Percentiles rank a stretch among this genome's conserved stretches.
Conservation (phyloP, 2,329 filamentous ascomycete genomes). For the Cercospora canescens region DNA sequence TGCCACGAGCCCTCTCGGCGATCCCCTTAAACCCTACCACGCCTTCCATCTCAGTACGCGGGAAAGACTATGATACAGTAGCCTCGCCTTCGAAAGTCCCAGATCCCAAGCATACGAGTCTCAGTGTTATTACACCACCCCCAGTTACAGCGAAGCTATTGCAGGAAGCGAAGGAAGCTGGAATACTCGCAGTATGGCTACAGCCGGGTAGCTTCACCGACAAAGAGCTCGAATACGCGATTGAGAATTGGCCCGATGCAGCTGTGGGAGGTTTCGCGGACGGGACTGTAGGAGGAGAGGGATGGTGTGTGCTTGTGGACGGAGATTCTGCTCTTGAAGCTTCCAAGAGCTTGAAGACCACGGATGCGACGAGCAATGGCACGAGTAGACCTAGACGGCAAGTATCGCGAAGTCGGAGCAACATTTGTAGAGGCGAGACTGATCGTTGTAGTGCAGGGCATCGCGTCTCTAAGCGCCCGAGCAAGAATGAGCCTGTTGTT, state of each 20-base stretch:
- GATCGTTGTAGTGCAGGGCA: conserved; percentile 13
- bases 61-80: conserved; percentile 62
- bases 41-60: conserved; percentile 62
- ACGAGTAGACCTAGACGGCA: conserved; percentile 3
- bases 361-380: conserved; percentile 1
- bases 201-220: conserved; percentile 89
- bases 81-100: conserved; percentile 65
- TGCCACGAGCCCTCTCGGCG: conserved; percentile 70
- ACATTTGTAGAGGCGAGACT: background rate
- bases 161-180: conserved; percentile 71
- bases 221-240: conserved; percentile 69
- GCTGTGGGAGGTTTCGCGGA: conserved; percentile 67
- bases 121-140: conserved; percentile 88
- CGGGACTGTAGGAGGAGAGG: conserved; percentile 67
- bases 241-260: conserved; percentile 64
- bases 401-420: background rate
- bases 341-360: conserved; percentile 32
- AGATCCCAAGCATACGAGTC: conserved; percentile 67
- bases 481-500: conserved; percentile 4
- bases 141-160: conserved; percentile 72
- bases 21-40: conserved; percentile 80
- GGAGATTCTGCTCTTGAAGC: conserved; percentile 65
- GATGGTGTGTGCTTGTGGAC: conserved; percentile 87
- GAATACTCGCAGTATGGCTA: conserved; percentile 77
- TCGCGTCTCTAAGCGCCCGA: conserved; percentile 15